Percentiles rank a stretch among this genome's conserved stretches.
phyloP scores from a whole-genome alignment of 768 basidiomycete genomes.

The Kwoniella europaea region DNA sequence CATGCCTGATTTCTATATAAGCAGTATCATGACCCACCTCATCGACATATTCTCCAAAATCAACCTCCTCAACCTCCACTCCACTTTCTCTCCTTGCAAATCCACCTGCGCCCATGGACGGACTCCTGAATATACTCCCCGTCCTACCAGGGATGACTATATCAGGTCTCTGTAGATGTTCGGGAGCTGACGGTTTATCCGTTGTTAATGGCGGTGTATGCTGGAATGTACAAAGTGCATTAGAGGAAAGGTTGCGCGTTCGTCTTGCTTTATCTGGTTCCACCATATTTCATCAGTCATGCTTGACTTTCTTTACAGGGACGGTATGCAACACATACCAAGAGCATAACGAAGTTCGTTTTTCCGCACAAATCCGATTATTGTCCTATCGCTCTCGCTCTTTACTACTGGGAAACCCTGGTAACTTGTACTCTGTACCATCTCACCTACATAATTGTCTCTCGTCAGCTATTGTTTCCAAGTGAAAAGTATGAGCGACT shows the following conservation, averaged over 20 bases:
- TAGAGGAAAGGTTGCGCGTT: slow-evolving; percentile 66
- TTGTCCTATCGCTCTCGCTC: slow-evolving; percentile 65
- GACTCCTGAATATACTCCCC: slow-evolving; percentile 12
- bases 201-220: slow-evolving; percentile 16
- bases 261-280: slow-evolving; percentile 72
- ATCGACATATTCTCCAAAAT: slow-evolving; percentile 85
- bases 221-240: slow-evolving; percentile 76
- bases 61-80: slow-evolving; percentile 55
- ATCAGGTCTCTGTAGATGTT: slow-evolving; percentile 34
- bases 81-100: slow-evolving; percentile 31
- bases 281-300: not conserved
- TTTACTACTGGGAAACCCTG: slow-evolving; percentile 90
- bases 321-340: slow-evolving; percentile 62
- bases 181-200: slow-evolving; percentile 18
- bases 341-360: slow-evolving; percentile 83
- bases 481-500: slow-evolving; percentile 47
- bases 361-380: slow-evolving; percentile 87
- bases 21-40: slow-evolving; percentile 65
- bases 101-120: slow-evolving; percentile 17
- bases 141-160: slow-evolving; percentile 40
- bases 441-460: slow-evolving; percentile 64
- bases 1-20: no score
- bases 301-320: not conserved
- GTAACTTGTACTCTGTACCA: slow-evolving; percentile 73
- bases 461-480: slow-evolving; percentile 6